Base-by-base conservation (phyloP, 2,329 filamentous ascomycete genomes). In the Fusarium begoniae region DNA sequence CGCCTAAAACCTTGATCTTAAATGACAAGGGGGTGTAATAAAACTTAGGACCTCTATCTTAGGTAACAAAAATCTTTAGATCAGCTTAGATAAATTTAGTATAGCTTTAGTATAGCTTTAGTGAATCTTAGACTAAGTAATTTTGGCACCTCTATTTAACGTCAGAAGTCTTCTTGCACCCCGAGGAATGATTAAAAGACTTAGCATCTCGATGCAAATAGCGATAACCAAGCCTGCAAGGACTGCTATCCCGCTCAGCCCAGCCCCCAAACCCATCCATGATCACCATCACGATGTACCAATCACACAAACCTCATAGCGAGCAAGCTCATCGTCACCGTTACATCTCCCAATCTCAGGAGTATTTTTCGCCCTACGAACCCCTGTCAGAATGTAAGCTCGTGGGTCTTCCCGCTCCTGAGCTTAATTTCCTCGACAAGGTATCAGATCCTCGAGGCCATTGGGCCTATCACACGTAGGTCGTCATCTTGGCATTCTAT, bases 361-460 rank as follows among this genome's bases (percentile, higher is more conserved):
- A 50, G 38, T n/a, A 26, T 22, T 44, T 50, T 32, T 30, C 26
- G 62, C 62, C 62, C 14, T 53, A 67, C 37, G 14, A 43, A 15
- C 66, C 32, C 62, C 20, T 63, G 48, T 47, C 40, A 41, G 28
- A 63, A 61, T 75, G 58, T 22, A 64, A 35, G 48, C 66, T 26
- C 55, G 53, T 67, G 64, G 72, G 62, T 59, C 65, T 20, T 69
- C 65, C 54, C 59, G 63, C 66, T 59, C 61, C 40, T 55, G 51
- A 54, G 41, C 60, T 43, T 51, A 59, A 70, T 70, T 55, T 59
- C 44, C 48, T 73, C 41, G 51, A 63, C 62, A 63, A 28, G 70
- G 70, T 28, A 63, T 30, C 18, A 8, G 62, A 72, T 75, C 63
- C 64, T 61, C 57, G 43, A 30, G 24, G 15, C 55, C 55, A 50